These are phyloP conservation scores for Monosporascus sp. DNA, from an alignment of 2,329 filamentous ascomycete species.

Conservation along the genomic window DNA sequence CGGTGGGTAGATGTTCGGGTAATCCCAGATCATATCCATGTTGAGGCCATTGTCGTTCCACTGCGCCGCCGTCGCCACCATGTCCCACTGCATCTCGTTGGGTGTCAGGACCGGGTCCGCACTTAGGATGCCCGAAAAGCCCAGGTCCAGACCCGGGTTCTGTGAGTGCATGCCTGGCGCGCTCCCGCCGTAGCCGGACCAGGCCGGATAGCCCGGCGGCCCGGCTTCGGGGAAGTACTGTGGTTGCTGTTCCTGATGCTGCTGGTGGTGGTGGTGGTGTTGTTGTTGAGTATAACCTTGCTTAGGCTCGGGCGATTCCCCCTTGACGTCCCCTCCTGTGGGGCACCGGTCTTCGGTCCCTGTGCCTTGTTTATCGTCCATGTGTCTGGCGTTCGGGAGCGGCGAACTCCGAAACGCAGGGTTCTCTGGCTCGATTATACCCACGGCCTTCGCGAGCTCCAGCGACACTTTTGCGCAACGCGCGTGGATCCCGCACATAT, in stretches of 20 bases:
- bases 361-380: neutral
- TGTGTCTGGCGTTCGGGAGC: neutral
- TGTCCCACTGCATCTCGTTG: slow-evolving; percentile 1
- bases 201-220: neutral
- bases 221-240: neutral
- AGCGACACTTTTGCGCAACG: slow-evolving; percentile 16
- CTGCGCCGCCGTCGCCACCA: slow-evolving; percentile 13
- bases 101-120: neutral
- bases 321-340: too few species aligned
- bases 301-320: neutral
- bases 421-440: slow-evolving; percentile 10
- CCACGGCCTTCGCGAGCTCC: slow-evolving; percentile 16
- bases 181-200: too few species aligned
- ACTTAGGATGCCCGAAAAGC: neutral
- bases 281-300: neutral
- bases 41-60: slow-evolving; percentile 13
- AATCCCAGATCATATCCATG: slow-evolving; percentile 15
- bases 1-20: slow-evolving; percentile 6
- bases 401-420: slow-evolving; percentile 1
- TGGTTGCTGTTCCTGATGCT: neutral
- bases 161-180: neutral
- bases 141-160: neutral
- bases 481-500: slow-evolving; percentile 20
- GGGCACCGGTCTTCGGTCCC: neutral
- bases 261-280: neutral